Evolutionary conservation across 352 stramenopile species (phyloP).

Genomic region (Phytophthora cryptogea): DNA sequence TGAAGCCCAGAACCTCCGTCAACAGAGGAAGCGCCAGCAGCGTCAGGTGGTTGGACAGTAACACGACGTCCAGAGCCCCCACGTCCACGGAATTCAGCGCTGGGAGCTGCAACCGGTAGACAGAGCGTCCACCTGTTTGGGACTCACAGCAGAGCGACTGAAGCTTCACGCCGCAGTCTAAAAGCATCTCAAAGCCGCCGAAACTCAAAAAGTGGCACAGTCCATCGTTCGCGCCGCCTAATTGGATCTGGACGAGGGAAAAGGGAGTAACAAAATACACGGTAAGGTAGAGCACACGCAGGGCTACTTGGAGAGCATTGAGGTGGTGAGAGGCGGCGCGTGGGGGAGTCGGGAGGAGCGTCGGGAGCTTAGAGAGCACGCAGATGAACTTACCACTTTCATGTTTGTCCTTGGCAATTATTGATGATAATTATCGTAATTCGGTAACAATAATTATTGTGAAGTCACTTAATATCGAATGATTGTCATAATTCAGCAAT

Average conservation of each 20-base stretch:
- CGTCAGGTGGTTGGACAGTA: conserved; percentile 76
- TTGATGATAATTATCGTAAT: conserved; percentile 1
- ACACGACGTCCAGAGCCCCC: conserved; percentile 65
- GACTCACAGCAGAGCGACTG: conserved; percentile 12
- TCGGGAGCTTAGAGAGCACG: neutral
- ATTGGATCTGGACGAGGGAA: conserved; percentile 59
- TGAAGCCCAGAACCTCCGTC: conserved; percentile 73
- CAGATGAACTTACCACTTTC: conserved; percentile 39
- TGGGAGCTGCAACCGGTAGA: conserved; percentile 41
- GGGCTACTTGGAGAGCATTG: conserved; percentile 1
- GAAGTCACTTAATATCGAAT: no score
- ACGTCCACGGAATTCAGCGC: conserved; percentile 57
- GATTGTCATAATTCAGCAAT: no score
- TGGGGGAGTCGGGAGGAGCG: conserved; percentile 4
- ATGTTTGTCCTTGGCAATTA: conserved; percentile 12
- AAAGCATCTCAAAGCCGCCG: conserved; percentile 77
- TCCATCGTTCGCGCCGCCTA: conserved; percentile 69
- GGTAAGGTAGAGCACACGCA: conserved; percentile 20
- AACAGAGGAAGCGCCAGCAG: conserved; percentile 80
- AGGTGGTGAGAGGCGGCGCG: neutral
- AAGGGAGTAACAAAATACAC: conserved; percentile 13
- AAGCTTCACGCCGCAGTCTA: conserved; percentile 69
- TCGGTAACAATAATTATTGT: no score
- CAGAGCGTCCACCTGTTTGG: neutral
- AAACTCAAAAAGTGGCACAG: conserved; percentile 84